These are phyloP conservation scores for Pseudisothecium myosuroides DNA, from an alignment of 225 moss, liverwort and hornwort species.

Conservation along the genomic window DNA sequence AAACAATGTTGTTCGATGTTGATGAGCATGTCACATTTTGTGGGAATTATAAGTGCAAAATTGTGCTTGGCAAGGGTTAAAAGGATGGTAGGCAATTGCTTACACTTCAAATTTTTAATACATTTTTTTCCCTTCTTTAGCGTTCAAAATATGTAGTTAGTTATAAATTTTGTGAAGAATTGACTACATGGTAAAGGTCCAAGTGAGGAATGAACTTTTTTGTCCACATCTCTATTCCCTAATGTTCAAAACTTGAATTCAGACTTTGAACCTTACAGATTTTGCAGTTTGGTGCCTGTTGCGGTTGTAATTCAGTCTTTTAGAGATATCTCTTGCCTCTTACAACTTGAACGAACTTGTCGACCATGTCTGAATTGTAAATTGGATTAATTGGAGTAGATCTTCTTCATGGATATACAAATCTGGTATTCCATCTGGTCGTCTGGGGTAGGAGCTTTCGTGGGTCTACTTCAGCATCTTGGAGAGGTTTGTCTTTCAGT, in stretches of 20 bases:
- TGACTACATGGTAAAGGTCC: not conserved
- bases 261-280: not conserved
- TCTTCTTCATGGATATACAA: slow-evolving; percentile 93
- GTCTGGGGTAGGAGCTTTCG: slow-evolving; percentile 83
- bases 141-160: not conserved
- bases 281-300: not conserved
- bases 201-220: no score
- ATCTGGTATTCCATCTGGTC: slow-evolving; percentile 97
- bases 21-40: not conserved
- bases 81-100: not conserved
- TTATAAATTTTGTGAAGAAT: not conserved
- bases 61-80: not conserved
- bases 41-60: not conserved
- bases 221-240: not conserved
- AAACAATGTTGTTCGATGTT: not conserved
- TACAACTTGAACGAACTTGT: not conserved
- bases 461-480: slow-evolving; percentile 85
- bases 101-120: not conserved
- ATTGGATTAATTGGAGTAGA: slow-evolving; percentile 29
- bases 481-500: slow-evolving; percentile 67
- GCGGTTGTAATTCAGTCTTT: not conserved
- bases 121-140: no score
- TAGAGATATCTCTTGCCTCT: not conserved
- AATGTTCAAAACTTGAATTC: not conserved
- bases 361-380: not conserved